These are phyloP conservation scores for Helicocarpus griseus DNA, from an alignment of 2,329 filamentous ascomycete genomes.

Conservation along the genomic window DNA sequence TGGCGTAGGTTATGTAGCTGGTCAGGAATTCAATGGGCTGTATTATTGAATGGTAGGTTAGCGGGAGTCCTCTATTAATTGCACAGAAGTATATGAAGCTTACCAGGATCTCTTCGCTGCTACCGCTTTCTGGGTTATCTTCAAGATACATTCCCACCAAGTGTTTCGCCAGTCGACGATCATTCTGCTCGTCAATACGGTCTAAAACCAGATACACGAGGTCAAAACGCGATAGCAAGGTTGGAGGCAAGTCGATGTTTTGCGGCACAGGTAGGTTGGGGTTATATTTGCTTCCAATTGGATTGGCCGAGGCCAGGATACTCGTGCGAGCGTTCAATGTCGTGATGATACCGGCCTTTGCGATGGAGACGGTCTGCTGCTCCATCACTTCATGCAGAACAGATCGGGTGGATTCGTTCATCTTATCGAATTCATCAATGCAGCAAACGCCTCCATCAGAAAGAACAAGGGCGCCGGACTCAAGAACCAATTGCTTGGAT, in stretches of 20 bases:
- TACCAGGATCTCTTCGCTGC: constrained; percentile 68
- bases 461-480: constrained; percentile 63
- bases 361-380: constrained; percentile 68
- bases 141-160: constrained; percentile 94
- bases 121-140: constrained; percentile 78
- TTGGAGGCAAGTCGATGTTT: constrained; percentile 95
- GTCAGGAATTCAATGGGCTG: constrained; percentile 92
- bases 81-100: constrained; percentile 26
- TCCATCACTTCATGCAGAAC: constrained; percentile 75
- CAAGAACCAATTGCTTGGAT: constrained; percentile 62
- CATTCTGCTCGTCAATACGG: constrained; percentile 79
- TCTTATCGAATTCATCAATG: constrained; percentile 73
- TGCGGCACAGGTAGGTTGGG: constrained; percentile 90
- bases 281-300: constrained; percentile 96
- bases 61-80: constrained; percentile 3
- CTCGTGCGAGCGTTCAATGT: constrained; percentile 92
- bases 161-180: constrained; percentile 83
- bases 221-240: constrained; percentile 89
- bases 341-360: constrained; percentile 69
- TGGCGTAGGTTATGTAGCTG: constrained; percentile 92
- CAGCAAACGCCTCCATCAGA: constrained; percentile 69
- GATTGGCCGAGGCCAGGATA: constrained; percentile 93
- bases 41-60: constrained; percentile 5
- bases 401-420: constrained; percentile 64
- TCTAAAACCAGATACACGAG: constrained; percentile 95